These are phyloP conservation scores for Solanum tarijense DNA, from an alignment of 257 asterid genomes.

Conservation along the genomic window DNA sequence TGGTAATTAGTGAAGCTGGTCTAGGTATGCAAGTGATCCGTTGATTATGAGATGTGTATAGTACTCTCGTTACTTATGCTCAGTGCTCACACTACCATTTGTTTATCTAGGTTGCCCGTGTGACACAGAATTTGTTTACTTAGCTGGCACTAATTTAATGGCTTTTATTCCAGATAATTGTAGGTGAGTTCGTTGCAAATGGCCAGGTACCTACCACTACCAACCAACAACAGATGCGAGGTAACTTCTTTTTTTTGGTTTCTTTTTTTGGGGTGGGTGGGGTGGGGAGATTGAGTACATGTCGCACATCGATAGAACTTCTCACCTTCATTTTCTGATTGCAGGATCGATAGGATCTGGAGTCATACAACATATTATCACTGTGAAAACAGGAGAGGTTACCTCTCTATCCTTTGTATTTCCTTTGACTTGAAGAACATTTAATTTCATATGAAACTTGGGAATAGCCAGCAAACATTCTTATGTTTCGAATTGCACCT, in stretches of 20 bases:
- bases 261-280: not conserved
- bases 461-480: not conserved
- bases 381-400: not conserved
- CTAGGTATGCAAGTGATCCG: not conserved
- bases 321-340: not conserved
- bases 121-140: not conserved
- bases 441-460: too few species aligned
- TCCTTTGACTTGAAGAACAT: not conserved
- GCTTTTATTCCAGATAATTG: not conserved
- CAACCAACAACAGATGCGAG: not conserved
- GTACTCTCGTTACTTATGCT: not conserved
- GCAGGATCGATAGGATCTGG: not conserved
- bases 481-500: not conserved
- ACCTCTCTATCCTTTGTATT: not conserved
- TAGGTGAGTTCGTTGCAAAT: not conserved
- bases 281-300: not conserved
- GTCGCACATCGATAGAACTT: not conserved
- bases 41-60: not conserved
- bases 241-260: not conserved
- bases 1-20: not conserved
- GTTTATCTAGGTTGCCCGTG: not conserved
- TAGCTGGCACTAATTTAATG: not conserved
- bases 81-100: not conserved
- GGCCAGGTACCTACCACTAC: not conserved
- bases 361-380: not conserved